phyloP scores from a whole-genome alignment of 1,284 basidiomycete genomes.

The Pterulicium gracile region DNA sequence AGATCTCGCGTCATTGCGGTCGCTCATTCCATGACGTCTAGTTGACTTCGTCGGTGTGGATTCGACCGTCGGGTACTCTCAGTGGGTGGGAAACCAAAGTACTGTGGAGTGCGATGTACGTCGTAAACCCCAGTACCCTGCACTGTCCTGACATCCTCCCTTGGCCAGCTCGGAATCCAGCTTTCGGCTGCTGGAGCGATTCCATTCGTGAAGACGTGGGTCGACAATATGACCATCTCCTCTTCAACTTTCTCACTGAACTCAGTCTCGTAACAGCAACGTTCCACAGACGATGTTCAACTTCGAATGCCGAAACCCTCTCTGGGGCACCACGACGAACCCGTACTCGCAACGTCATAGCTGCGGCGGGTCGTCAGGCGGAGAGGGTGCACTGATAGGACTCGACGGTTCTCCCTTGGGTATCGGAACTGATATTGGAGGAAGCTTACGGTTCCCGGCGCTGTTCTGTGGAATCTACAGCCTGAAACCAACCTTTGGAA shows the following conservation, averaged over 20 bases:
- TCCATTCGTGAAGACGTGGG: slow-evolving; percentile 29
- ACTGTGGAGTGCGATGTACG: slow-evolving; percentile 47
- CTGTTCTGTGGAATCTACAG: slow-evolving; percentile 75
- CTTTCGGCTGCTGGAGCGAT: slow-evolving; percentile 40
- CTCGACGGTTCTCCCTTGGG: slow-evolving; percentile 72
- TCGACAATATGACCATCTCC: neutral
- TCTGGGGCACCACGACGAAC: slow-evolving; percentile 70
- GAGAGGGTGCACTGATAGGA: slow-evolving; percentile 67
- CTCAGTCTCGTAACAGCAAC: slow-evolving; percentile 37
- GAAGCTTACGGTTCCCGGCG: slow-evolving; percentile 72
- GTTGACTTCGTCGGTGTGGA: slow-evolving; percentile 58
- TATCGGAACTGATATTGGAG: slow-evolving; percentile 71
- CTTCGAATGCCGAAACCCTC: slow-evolving; percentile 80
- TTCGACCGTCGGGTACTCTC: slow-evolving; percentile 64
- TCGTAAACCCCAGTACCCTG: slow-evolving; percentile 7
- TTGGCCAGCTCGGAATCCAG: slow-evolving; percentile 33
- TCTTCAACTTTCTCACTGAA: slow-evolving; percentile 28
- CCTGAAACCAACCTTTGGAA: slow-evolving; percentile 56
- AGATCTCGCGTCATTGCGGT: neutral
- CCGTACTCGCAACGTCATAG: slow-evolving; percentile 59
- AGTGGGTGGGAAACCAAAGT: slow-evolving; percentile 51
- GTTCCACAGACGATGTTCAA: slow-evolving; percentile 76
- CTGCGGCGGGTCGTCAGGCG: slow-evolving; percentile 71
- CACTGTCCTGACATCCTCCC: no score
- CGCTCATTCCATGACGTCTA: slow-evolving; percentile 13